A percentile compares a stretch with the other conserved stretches of the same genome.
These are phyloP conservation scores for Kazachstania taianensis DNA, from an alignment of 805 yeast species.

Conservation along the genomic window DNA sequence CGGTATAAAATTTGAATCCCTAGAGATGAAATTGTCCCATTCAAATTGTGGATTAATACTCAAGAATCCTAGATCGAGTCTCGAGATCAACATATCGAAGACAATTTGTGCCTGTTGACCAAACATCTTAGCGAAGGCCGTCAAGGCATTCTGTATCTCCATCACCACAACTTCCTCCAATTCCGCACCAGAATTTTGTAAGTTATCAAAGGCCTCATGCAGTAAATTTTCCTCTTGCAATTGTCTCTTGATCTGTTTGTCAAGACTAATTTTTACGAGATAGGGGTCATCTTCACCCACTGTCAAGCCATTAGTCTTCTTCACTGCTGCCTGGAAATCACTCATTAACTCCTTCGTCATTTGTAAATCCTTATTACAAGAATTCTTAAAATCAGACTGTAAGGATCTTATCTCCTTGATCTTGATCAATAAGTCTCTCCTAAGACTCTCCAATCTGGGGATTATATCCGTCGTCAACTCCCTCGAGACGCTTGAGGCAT, in stretches of 20 bases:
- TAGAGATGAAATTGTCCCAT: conserved; percentile 74
- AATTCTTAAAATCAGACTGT: conserved; percentile 74
- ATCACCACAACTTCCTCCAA: conserved; percentile 77
- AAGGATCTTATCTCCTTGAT: conserved; percentile 78
- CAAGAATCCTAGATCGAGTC: conserved; percentile 56
- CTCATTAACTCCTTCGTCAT: conserved; percentile 48
- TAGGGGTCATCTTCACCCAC: conserved; percentile 86
- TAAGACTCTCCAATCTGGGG: conserved; percentile 55
- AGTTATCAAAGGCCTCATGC: conserved; percentile 77
- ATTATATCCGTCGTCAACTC: conserved; percentile 51
- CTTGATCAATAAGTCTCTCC: conserved; percentile 68
- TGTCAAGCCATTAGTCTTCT: no score
- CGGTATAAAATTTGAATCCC: conserved; percentile 62
- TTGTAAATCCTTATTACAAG: conserved; percentile 56
- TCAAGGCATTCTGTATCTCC: conserved; percentile 75
- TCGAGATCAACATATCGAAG: conserved; percentile 52
- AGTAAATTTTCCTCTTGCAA: conserved; percentile 74
- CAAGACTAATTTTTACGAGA: conserved; percentile 57
- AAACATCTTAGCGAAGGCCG: conserved; percentile 56
- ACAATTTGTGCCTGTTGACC: conserved; percentile 66
- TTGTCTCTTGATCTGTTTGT: conserved; percentile 67
- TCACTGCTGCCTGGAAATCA: conserved; percentile 50
- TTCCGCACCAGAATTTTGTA: conserved; percentile 79
- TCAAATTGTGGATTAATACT: conserved; percentile 71
- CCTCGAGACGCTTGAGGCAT: conserved; percentile 47